phyloP scores from a whole-genome alignment of 805 yeast species.

The Saccharomycopsis olivae region DNA sequence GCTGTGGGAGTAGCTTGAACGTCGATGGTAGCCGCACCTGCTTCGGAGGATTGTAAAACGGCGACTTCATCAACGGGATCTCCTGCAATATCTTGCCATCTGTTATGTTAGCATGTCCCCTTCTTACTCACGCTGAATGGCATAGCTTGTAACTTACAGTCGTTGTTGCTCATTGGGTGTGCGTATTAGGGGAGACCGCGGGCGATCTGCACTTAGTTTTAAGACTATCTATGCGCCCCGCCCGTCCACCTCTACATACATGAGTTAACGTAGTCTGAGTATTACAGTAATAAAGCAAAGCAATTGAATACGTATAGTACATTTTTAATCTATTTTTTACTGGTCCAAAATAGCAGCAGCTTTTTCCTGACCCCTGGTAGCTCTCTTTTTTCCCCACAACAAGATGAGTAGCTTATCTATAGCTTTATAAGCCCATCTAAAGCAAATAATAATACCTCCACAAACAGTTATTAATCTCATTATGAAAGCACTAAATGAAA shows the following conservation, averaged over 20 bases:
- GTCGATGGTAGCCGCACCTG: slow-evolving; percentile 42
- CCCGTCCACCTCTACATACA: too few species aligned
- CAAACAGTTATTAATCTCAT: slow-evolving; percentile 69
- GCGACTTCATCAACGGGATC: slow-evolving; percentile 46
- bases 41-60: slow-evolving; percentile 41
- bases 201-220: too few species aligned
- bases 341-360: slow-evolving; percentile 11
- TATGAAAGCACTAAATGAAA: slow-evolving; percentile 69
- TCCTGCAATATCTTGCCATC: slow-evolving; percentile 30
- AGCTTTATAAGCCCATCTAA: slow-evolving; percentile 52
- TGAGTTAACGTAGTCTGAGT: too few species aligned
- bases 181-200: too few species aligned
- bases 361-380: slow-evolving; percentile 18
- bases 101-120: background rate
- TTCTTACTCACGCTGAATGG: too few species aligned
- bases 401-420: slow-evolving; percentile 44
- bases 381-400: slow-evolving; percentile 46
- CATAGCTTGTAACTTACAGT: too few species aligned
- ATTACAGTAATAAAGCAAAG: too few species aligned
- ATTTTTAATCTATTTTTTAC: too few species aligned
- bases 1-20: slow-evolving; percentile 30
- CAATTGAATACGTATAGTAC: too few species aligned
- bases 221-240: too few species aligned
- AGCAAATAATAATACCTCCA: slow-evolving; percentile 70
- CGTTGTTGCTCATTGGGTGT: too few species aligned